Base-by-base conservation (phyloP, 495 filamentous ascomycete species). In the Daldinia bambusicola region DNA sequence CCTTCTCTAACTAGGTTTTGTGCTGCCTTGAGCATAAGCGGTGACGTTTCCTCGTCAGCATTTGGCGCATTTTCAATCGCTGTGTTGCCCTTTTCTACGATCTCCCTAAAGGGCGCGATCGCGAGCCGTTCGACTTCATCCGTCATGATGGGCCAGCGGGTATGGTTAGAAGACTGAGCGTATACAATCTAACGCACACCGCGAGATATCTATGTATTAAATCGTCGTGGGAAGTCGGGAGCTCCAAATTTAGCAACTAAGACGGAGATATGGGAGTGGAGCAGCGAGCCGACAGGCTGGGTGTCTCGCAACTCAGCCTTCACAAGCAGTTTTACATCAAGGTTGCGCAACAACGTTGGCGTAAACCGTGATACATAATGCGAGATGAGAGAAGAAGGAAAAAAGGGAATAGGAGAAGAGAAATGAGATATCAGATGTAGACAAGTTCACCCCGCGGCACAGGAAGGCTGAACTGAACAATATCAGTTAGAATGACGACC, bases 11-110 rank as follows among this genome's bases (percentile, higher is more conserved):
- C 70, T 58, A 83, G 67, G 20, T 63, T 75, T 64, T 81, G 79
- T 14, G 79, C 78, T 41, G 77, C 79, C 72, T 80, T 83, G 53
- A 75, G 74, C 81, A 82, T 83, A 43, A 74, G 74, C 64, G 63
- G 66, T 22, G 74, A 73, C 26, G 72, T 72, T 48, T 79, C 60
- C 30, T 69, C 53, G 67, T 70, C 73, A 14, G 76, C 75, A 30
- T 72, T 72, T 7, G 73, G 70, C 13, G 77, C 80, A 78, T 82
- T 83, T 26, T 74, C 71, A 63, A 79, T 70, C 0, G 80, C 80
- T 57, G 55, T 63, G 34, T 71, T 77, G 31, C 75, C 81, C 71
- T 80, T 82, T 30, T 78, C 79, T 30, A 81, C 77, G 52, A 82
- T 78, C 48, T 82, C 80, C 40, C 69, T 75, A 43, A 83, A 83